Evolutionary conservation across 257 asterid species (phyloP).

Genomic region (Solanum neorickii): DNA sequence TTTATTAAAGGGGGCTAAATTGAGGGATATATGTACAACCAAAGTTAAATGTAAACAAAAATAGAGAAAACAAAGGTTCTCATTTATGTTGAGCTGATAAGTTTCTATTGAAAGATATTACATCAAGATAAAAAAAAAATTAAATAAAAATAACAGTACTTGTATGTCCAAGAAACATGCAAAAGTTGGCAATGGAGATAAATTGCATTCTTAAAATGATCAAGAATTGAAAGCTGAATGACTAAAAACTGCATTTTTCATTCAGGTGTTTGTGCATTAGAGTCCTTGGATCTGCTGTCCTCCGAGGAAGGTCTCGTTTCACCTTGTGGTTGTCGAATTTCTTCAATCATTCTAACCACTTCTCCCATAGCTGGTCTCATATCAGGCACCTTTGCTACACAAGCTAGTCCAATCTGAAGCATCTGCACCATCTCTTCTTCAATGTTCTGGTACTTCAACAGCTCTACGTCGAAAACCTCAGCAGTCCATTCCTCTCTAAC

Average conservation of each 20-base stretch:
- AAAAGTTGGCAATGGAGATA: not conserved
- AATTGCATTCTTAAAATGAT: not conserved
- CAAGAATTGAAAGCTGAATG: not conserved
- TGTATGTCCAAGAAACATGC: not conserved
- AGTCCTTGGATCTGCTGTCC: conserved; percentile 18
- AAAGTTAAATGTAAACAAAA: not conserved
- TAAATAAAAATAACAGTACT: not conserved
- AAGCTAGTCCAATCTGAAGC: conserved; percentile 84
- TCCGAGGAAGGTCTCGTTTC: conserved; percentile 64
- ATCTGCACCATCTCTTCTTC: conserved; percentile 94
- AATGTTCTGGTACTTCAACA: conserved; percentile 34
- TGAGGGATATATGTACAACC: not conserved
- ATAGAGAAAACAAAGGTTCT: not conserved
- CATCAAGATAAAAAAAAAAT: not conserved
- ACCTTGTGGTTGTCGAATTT: conserved; percentile 35
- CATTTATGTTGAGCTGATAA: conserved; percentile 1
- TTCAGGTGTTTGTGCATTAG: not conserved
- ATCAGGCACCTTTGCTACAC: conserved; percentile 62
- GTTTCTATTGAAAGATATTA: not conserved
- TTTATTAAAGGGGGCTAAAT: not conserved
- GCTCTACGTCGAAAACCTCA: conserved; percentile 78
- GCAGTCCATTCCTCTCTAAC: conserved; percentile 99
- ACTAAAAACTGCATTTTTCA: not conserved
- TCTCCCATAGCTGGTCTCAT: conserved; percentile 63
- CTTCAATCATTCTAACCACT: conserved; percentile 63